Evolutionary conservation across 2,329 filamentous ascomycete species (phyloP).

Genomic region (Dendrostoma leiphaemia): DNA sequence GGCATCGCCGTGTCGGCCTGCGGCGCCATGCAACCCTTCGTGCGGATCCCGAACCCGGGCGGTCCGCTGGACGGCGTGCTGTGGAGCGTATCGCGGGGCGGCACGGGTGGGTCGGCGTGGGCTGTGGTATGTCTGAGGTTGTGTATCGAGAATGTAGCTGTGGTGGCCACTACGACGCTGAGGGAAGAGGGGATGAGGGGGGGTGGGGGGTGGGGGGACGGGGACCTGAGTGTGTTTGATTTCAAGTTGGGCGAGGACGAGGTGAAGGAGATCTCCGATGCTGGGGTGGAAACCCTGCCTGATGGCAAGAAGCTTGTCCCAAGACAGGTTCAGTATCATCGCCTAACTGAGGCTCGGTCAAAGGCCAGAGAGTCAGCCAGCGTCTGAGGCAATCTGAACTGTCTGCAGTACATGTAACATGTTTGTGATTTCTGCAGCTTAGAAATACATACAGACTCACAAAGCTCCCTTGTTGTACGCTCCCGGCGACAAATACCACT

Average conservation of each 20-base stretch:
- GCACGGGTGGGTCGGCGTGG: slow-evolving; percentile 50
- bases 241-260: slow-evolving; percentile 6
- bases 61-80: slow-evolving; percentile 38
- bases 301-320: not conserved
- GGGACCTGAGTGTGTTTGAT: slow-evolving; percentile 4
- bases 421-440: too few species aligned
- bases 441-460: too few species aligned
- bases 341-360: not conserved
- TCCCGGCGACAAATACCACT: too few species aligned
- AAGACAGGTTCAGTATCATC: not conserved
- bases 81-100: slow-evolving; percentile 40
- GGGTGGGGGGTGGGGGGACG: too few species aligned
- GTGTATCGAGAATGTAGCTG: slow-evolving; percentile 53
- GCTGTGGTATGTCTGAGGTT: slow-evolving; percentile 55
- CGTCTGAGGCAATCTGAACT: too few species aligned
- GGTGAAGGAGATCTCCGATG: slow-evolving; percentile 11
- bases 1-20: slow-evolving; percentile 35
- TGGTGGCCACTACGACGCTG: slow-evolving; percentile 49
- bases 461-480: too few species aligned
- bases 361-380: too few species aligned
- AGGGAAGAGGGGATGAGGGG: slow-evolving; percentile 4
- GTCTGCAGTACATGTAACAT: too few species aligned
- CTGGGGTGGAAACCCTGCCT: not conserved
- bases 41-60: slow-evolving; percentile 28
- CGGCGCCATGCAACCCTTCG: slow-evolving; percentile 26